Percentiles rank a stretch among this genome's conserved stretches.
phyloP scores from a whole-genome alignment of 2,329 filamentous ascomycete species.

The Ascocoryne sarcoides region DNA sequence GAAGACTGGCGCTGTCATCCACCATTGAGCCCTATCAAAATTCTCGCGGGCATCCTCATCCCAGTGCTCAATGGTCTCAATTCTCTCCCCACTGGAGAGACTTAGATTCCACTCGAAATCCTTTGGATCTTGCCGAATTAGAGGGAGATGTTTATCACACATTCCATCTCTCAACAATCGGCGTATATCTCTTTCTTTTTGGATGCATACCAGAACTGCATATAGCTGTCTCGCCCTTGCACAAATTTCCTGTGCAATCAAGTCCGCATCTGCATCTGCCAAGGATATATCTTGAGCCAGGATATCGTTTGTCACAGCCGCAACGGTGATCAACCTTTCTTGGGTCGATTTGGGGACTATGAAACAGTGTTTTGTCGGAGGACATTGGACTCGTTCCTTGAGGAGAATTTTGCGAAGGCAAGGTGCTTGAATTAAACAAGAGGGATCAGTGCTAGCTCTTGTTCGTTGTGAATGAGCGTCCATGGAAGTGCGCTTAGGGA shows the following conservation, averaged over 20 bases:
- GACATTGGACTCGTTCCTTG: slow-evolving; percentile 8
- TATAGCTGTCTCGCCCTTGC: slow-evolving; percentile 5
- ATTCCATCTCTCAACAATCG: slow-evolving; percentile 8
- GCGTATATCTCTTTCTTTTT: slow-evolving; percentile 8
- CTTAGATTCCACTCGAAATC: slow-evolving; percentile 1
- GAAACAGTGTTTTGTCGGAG: slow-evolving; percentile 1
- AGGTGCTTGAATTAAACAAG: too few relatives aligned
- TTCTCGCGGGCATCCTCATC: slow-evolving; percentile 4
- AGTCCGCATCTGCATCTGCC: neutral
- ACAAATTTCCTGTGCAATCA: slow-evolving; percentile 1
- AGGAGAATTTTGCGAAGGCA: slow-evolving; percentile 7
- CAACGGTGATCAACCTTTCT: slow-evolving; percentile 8
- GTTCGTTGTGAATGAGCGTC: too few relatives aligned
- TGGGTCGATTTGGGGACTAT: slow-evolving; percentile 9
- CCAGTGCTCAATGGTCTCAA: slow-evolving; percentile 12
- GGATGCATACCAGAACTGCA: slow-evolving; percentile 12
- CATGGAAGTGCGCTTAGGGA: too few relatives aligned
- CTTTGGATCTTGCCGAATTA: slow-evolving; percentile 2
- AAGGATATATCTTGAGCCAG: slow-evolving; percentile 2
- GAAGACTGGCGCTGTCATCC: slow-evolving; percentile 16
- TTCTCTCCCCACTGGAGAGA: neutral
- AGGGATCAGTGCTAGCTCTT: too few relatives aligned
- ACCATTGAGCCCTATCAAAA: slow-evolving; percentile 15
- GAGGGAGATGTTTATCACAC: slow-evolving; percentile 12
- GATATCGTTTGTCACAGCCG: slow-evolving; percentile 7